phyloP scores from a whole-genome alignment of 2,329 filamentous ascomycete genomes.

The Xylaria sp. region DNA sequence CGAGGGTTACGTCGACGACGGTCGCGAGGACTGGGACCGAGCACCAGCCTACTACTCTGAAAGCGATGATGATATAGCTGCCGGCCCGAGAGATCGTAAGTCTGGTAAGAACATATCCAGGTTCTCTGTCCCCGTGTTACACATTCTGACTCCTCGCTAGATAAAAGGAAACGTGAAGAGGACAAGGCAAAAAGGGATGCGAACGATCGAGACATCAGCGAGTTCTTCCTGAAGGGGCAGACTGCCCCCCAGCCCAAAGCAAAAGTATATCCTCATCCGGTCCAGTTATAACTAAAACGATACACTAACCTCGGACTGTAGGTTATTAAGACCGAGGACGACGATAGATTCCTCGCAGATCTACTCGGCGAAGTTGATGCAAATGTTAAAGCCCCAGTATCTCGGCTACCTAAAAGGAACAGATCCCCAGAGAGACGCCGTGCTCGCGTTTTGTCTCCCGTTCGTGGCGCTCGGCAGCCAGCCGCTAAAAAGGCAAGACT shows the following conservation, averaged over 20 bases:
- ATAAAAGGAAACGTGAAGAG: constrained; percentile 88
- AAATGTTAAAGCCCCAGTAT: constrained; percentile 68
- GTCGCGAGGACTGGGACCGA: constrained; percentile 92
- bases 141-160: constrained; percentile 55
- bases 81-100: constrained; percentile 63
- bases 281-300: background rate
- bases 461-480: constrained; percentile 64
- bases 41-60: constrained; percentile 75
- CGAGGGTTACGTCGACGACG: constrained; percentile 95
- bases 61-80: constrained; percentile 73
- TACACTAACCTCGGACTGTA: constrained; percentile 50
- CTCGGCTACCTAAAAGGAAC: constrained; percentile 70
- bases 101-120: constrained; percentile 54
- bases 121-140: constrained; percentile 1
- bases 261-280: constrained; percentile 68
- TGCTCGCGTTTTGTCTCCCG: constrained; percentile 82
- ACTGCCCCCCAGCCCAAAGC: constrained; percentile 75
- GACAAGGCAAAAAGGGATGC: constrained; percentile 87
- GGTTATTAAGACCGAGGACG: constrained; percentile 84
- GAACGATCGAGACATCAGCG: constrained; percentile 90
- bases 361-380: constrained; percentile 89
- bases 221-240: constrained; percentile 88
- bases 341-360: constrained; percentile 86
- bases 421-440: constrained; percentile 82
- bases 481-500: constrained; percentile 68